These are phyloP conservation scores for Sphenostylis stenocarpa DNA, from an alignment of 306 rosid genomes.

Conservation along the genomic window DNA sequence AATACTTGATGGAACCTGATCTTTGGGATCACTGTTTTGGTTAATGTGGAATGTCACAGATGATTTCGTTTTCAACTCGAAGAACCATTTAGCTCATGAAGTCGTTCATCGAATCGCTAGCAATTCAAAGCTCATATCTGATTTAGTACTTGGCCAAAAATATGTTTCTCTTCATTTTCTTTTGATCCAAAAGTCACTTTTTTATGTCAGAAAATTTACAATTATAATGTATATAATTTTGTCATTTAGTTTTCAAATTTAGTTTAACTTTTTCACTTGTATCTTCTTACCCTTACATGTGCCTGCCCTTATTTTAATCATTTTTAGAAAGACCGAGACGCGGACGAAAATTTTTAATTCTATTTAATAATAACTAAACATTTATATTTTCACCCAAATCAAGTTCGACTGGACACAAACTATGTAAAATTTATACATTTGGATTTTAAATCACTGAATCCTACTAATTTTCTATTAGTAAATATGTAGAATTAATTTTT, in stretches of 20 bases:
- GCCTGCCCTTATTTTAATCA: too few relatives aligned
- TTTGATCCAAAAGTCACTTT: not conserved
- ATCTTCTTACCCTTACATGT: not conserved
- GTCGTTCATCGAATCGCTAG: not conserved
- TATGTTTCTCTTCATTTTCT: not conserved
- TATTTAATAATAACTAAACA: too few relatives aligned
- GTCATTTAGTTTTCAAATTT: not conserved
- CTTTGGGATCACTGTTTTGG: not conserved
- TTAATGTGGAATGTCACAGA: not conserved
- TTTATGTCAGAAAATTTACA: not conserved
- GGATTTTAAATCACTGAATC: too few relatives aligned
- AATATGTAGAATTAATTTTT: too few relatives aligned
- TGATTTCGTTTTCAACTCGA: not conserved
- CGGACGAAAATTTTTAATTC: too few relatives aligned
- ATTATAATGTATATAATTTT: not conserved
- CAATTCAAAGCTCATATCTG: not conserved
- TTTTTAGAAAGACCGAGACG: too few relatives aligned
- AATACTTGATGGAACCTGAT: not conserved
- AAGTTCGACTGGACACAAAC: too few relatives aligned
- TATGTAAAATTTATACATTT: too few relatives aligned
- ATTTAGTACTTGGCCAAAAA: not conserved
- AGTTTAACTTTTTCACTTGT: not conserved
- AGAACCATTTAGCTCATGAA: too few relatives aligned
- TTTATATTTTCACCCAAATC: too few relatives aligned
- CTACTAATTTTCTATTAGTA: too few relatives aligned